Base-by-base conservation (phyloP, 495 filamentous ascomycete species). In the Darksidea phi region DNA sequence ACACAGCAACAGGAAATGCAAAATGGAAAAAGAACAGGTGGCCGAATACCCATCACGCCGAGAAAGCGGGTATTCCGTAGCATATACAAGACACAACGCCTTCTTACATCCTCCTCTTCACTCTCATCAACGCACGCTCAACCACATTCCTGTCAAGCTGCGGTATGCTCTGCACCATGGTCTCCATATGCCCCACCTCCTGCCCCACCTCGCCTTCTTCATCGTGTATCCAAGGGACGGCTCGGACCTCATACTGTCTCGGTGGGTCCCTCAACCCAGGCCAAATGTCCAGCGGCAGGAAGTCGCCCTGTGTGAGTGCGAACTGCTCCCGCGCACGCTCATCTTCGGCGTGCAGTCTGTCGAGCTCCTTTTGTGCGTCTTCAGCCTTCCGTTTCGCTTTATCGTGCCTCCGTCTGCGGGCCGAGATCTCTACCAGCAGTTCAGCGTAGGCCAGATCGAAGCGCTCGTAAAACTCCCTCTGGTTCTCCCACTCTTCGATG, bases 201-300 rank as follows among this genome's bases (percentile, higher is more conserved):
- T n/a, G 48, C 17, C 48, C 63, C 17, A 58, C 58, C 11, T 53
- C 54, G 6, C 47, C 47, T 15, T 46, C 52, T 18, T 51, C 36
- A 6, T 25, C 66, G 21, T 34, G 20, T 13, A 69, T 69, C 8
- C 48, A 48, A 32, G 68, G 66, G 1, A 78, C 68, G 8, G 77
- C 70, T 8, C 65, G 65, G 21, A 89, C 78, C 50, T 83, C 75
- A 49, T 84, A 85, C 47, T 80, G 78, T 67, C 78, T 76, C 24
- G 86, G 86, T 28, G 78, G 79, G 46, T 81, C 77, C 54, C 79
- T 77, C 25, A 89, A 75, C 6, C 87, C 89, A 0, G 86, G 86
- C 94, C 93, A 98, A 41, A 98, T 84, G 68, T 97, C 95, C 1
- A 85, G 83, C 0, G 94, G 94, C 18, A 98, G 72, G 68, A 84